Conservation (phyloP, 352 stramenopile species). For the Phytopythium chamaehyphon region DNA sequence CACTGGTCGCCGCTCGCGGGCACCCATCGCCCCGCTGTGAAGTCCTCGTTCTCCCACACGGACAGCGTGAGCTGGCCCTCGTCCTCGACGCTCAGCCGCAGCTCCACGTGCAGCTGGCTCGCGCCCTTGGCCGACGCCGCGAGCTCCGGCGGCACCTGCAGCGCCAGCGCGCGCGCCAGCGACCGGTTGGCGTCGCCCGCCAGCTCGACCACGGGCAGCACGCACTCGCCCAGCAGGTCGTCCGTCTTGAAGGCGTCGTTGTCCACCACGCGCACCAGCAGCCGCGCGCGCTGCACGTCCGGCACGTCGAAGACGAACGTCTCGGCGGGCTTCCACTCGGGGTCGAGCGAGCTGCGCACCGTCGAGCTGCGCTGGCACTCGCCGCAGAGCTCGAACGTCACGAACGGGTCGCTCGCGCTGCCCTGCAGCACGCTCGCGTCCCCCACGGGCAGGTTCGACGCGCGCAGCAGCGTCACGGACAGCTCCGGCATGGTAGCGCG, state of each 20-base stretch:
- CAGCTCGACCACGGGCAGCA: conserved; percentile 47
- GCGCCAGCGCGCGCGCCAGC: conserved; percentile 41
- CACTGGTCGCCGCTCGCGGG: conserved; percentile 47
- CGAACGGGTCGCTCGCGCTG: conserved; percentile 69
- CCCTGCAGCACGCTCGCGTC: conserved; percentile 49
- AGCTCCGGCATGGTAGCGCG: conserved; percentile 74
- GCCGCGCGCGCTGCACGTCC: conserved; percentile 33
- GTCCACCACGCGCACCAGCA: conserved; percentile 61
- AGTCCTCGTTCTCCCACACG: conserved; percentile 72
- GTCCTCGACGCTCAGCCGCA: conserved; percentile 47
- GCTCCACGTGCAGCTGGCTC: conserved; percentile 32
- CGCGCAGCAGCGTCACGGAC: conserved; percentile 58
- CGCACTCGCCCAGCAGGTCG: conserved; percentile 52
- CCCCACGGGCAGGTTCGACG: conserved; percentile 59
- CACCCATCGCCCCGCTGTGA: conserved; percentile 34
- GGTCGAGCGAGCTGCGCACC: conserved; percentile 45
- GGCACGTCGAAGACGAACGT: conserved; percentile 66
- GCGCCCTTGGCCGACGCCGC: conserved; percentile 20
- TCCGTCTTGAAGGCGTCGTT: conserved; percentile 63
- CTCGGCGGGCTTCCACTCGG: conserved; percentile 70
- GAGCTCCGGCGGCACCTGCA: conserved; percentile 44
- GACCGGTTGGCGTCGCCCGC: conserved; percentile 42
- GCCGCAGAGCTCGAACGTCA: conserved; percentile 49
- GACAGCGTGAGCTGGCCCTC: conserved; percentile 48
- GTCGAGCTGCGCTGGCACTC: conserved; percentile 48